Conservation (phyloP, 169 alveolate genomes). For the Cryptosporidium baileyi region DNA sequence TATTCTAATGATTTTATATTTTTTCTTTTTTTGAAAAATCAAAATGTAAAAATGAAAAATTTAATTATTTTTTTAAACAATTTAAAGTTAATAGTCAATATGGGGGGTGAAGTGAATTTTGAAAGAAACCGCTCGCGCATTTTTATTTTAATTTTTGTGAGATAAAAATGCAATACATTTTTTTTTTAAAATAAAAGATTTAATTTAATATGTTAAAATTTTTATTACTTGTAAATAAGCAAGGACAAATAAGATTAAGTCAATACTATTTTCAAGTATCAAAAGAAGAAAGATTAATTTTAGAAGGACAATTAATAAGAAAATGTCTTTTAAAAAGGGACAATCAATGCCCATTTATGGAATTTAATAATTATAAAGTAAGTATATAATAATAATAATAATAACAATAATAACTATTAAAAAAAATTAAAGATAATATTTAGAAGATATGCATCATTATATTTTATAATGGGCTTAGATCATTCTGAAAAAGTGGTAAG, state of each 20-base stretch:
- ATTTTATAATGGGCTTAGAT: constrained; percentile 92
- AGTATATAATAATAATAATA: constrained; percentile 80
- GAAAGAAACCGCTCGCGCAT: no score
- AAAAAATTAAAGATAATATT: constrained; percentile 52
- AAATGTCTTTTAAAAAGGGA: constrained; percentile 95
- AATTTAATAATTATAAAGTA: constrained; percentile 94
- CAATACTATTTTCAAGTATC: constrained; percentile 87
- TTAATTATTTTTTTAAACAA: no score
- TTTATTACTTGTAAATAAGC: constrained; percentile 96
- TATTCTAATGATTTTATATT: no score
- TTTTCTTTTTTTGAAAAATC: no score
- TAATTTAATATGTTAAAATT: constrained; percentile 91
- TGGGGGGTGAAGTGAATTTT: not conserved
- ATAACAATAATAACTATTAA: constrained; percentile 43
- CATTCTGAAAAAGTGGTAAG: constrained; percentile 77
- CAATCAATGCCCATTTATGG: constrained; percentile 94
- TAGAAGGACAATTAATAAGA: constrained; percentile 97
- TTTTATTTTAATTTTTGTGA: no score
- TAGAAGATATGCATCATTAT: constrained; percentile 96
- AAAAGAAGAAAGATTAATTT: constrained; percentile 90
- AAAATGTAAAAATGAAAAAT: no score
- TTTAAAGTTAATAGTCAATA: not conserved
- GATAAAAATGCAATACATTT: no score
- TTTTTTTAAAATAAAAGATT: not conserved
- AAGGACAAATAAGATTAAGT: constrained; percentile 97